Base-by-base conservation (phyloP, 805 yeast genomes). In the Pichia phayaonensis region DNA sequence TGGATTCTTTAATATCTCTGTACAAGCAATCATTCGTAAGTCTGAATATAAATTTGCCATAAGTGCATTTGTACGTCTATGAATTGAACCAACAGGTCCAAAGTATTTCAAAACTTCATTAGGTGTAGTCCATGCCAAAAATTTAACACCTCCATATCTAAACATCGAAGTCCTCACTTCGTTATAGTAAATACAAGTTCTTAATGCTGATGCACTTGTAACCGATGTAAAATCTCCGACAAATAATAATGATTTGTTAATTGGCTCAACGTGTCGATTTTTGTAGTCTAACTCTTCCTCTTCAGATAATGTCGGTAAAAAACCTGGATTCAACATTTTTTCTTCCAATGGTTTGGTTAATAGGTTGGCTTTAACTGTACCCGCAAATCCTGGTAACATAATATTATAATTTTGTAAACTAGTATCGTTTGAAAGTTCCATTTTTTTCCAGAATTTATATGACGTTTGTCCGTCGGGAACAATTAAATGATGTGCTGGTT, bases 111-210 rank as follows among this genome's bases (percentile, higher is more conserved):
- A 66, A 5, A 86, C 84, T 5, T 86, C 80, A 0, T 70, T 47
- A 8, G 82, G 79, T 3, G 82, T 80, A 21, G 83, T 71, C 81
- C 90, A 79, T 16, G 85, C 66, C 23, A 90, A 67, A 82, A 88
- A 79, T 54, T 87, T 73, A 2, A 90, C 90, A 45, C 84, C 75
- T 21, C 58, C 56, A 44, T 54, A 61, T 18, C 10, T 95, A 48
- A 60, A 65, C 56, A 65, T 54, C 4, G 67, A 59, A 11, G 65
- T 56, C 3, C 52, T 31, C 40, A 61, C 58, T 47, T 60, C 61
- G 48, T 65, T 65, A 58, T 63, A 65, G 48, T 61, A 65, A 4
- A 65, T 48, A 46, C 64, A 53, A 3, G 59, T 56, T 47, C 69
- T 54, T 8, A 85, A 64, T 18, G 87, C 73, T 46, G 84, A 80